A percentile compares a stretch with the other conserved stretches of the same genome.
These are phyloP conservation scores for Scutellaria barbata DNA, from an alignment of 257 asterid species.

Conservation along the genomic window DNA sequence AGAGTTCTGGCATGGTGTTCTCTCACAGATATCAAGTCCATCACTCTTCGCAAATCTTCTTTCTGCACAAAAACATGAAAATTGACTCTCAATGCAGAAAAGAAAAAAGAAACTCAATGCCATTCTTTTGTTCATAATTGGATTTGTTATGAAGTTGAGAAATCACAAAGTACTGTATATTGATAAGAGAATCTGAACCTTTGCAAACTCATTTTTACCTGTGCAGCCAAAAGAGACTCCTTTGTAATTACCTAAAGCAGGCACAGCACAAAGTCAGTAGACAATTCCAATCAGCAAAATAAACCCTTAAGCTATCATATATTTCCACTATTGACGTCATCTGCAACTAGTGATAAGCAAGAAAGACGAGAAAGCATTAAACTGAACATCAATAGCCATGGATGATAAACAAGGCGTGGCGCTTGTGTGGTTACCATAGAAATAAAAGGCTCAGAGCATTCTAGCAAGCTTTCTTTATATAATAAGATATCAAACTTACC, in stretches of 20 bases:
- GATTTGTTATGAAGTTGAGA: not conserved
- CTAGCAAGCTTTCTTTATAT: not conserved
- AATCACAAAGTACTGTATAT: not conserved
- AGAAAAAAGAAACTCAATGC: not conserved
- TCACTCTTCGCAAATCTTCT: slow-evolving; percentile 77
- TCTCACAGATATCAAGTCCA: slow-evolving; percentile 78
- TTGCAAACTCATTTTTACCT: slow-evolving; percentile 49
- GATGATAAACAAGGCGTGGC: not conserved
- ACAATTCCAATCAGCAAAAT: slow-evolving; percentile 4
- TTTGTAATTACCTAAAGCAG: slow-evolving; percentile 73
- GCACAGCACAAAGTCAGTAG: slow-evolving; percentile 30
- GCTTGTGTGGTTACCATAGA: not conserved
- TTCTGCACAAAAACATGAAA: slow-evolving; percentile 46
- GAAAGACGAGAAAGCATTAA: slow-evolving; percentile 7
- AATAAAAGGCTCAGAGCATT: not conserved
- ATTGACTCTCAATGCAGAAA: slow-evolving; percentile 1
- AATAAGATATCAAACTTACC: not conserved
- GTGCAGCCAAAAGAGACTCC: slow-evolving; percentile 88
- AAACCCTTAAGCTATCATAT: slow-evolving; percentile 6
- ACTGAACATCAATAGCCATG: not conserved
- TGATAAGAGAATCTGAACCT: slow-evolving; percentile 8
- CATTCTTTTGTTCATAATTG: slow-evolving; percentile 3
- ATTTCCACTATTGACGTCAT: not conserved
- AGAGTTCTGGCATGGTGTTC: slow-evolving; percentile 90
- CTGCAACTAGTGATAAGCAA: not conserved